Evolutionary conservation across 306 rosid genomes (phyloP).

Genomic region (Vigna trinervia): DNA sequence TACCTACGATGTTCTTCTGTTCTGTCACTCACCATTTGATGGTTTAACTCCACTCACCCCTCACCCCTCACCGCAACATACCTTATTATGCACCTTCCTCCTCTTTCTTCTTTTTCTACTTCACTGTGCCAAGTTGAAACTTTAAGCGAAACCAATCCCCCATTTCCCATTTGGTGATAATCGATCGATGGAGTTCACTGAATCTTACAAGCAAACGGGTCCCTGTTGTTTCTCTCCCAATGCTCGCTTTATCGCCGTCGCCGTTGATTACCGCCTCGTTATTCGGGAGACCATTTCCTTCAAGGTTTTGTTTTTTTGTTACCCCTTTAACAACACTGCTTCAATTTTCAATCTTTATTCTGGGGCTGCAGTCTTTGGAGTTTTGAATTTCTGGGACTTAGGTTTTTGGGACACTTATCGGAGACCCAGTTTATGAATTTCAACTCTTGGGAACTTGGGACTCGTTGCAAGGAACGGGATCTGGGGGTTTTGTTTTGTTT

Average conservation of each 20-base stretch:
- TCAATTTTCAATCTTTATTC: conserved; percentile 12
- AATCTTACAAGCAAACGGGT: conserved; percentile 89
- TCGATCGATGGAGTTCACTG: conserved; percentile 90
- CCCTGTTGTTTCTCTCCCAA: conserved; percentile 96
- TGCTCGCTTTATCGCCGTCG: conserved; percentile 86
- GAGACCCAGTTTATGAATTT: conserved; percentile 22
- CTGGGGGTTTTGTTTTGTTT: not conserved
- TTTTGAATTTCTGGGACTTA: not conserved
- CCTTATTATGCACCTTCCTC: not conserved
- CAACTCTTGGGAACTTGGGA: conserved; percentile 3
- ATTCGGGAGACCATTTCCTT: conserved; percentile 92
- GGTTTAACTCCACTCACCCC: not conserved
- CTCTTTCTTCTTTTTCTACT: not conserved
- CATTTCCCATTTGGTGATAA: not conserved
- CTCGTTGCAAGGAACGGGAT: conserved; percentile 21
- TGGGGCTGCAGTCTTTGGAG: not conserved
- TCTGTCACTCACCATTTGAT: conserved; percentile 19
- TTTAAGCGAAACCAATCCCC: not conserved
- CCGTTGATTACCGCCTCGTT: conserved; percentile 97
- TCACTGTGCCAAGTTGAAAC: not conserved
- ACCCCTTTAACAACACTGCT: not conserved
- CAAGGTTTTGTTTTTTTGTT: conserved; percentile 53
- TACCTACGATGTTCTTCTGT: not conserved
- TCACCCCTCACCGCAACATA: not conserved
- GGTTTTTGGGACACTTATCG: not conserved